These are phyloP conservation scores for Ramichloridium luteum DNA, from an alignment of 2,329 filamentous ascomycete species.

Conservation along the genomic window DNA sequence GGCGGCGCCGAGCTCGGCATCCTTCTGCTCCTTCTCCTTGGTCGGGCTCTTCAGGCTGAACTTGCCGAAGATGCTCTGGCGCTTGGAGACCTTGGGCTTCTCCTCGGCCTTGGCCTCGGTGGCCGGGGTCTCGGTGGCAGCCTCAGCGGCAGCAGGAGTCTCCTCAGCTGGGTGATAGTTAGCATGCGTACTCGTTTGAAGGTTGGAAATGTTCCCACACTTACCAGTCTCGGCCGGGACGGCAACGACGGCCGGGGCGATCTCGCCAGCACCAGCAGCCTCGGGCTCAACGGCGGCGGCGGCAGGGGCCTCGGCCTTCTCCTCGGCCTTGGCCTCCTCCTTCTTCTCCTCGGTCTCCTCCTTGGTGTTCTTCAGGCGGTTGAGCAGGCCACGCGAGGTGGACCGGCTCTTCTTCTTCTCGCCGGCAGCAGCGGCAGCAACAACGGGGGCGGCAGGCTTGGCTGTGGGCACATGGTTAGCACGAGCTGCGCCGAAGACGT, in stretches of 20 bases:
- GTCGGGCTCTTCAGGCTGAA: slow-evolving; percentile 34
- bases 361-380: slow-evolving; percentile 49
- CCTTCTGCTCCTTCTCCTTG: slow-evolving; percentile 60
- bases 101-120: slow-evolving; percentile 37
- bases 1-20: slow-evolving; percentile 48
- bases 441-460: slow-evolving; percentile 27
- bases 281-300: slow-evolving; percentile 23
- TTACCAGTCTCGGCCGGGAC: slow-evolving; percentile 16
- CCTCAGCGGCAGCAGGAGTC: slow-evolving; percentile 31
- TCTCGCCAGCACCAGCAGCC: slow-evolving; percentile 17
- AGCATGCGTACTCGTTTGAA: slow-evolving; percentile 10
- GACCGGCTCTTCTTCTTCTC: slow-evolving; percentile 48
- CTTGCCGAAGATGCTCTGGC: slow-evolving; percentile 70
- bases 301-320: slow-evolving; percentile 30
- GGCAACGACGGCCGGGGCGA: slow-evolving; percentile 19
- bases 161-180: slow-evolving; percentile 15
- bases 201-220: not conserved
- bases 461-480: slow-evolving; percentile 10
- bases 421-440: slow-evolving; percentile 20
- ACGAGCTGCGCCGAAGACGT: slow-evolving; percentile 3
- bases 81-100: slow-evolving; percentile 62
- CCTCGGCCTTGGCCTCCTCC: slow-evolving; percentile 28
- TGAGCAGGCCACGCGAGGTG: slow-evolving; percentile 47
- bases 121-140: slow-evolving; percentile 30
- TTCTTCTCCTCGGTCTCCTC: slow-evolving; percentile 37